phyloP scores from a whole-genome alignment of 2,329 filamentous ascomycete genomes.

The Pseudogymnoascus sp. region DNA sequence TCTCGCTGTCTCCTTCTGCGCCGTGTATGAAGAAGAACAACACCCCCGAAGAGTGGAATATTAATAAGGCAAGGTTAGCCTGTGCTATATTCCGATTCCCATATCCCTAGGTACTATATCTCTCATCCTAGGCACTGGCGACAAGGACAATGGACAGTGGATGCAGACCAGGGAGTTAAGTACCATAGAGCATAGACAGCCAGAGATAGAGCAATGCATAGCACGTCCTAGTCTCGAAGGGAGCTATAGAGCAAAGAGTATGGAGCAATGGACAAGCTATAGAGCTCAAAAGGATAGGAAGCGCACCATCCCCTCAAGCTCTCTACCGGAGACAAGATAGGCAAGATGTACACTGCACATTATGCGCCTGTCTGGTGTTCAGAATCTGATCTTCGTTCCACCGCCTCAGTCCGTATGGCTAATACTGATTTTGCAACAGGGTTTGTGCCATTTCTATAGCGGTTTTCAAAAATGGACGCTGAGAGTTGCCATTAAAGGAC shows the following conservation, averaged over 20 bases:
- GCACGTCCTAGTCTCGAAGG: not conserved
- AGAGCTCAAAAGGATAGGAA: not conserved
- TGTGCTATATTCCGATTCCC: not conserved
- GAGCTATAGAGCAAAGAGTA: not conserved
- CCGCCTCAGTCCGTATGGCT: no score
- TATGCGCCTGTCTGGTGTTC: no score
- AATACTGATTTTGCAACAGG: no score
- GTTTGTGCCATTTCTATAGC: no score
- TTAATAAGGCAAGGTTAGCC: no score
- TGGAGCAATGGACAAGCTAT: constrained; percentile 3
- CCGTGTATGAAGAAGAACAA: no score
- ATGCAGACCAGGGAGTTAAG: not conserved
- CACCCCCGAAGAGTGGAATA: no score
- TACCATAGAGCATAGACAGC: not conserved
- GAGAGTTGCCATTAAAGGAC: not conserved
- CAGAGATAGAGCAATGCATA: not conserved
- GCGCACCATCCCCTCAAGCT: not conserved
- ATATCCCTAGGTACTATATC: not conserved
- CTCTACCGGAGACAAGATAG: not conserved
- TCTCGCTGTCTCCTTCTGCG: no score
- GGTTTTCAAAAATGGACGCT: not conserved
- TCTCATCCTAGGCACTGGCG: not conserved
- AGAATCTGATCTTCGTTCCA: no score
- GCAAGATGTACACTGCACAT: not conserved
- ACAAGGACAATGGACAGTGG: not conserved